phyloP scores from a whole-genome alignment of 2,329 filamentous ascomycete species.

The Coccinonectria pachysandricola region DNA sequence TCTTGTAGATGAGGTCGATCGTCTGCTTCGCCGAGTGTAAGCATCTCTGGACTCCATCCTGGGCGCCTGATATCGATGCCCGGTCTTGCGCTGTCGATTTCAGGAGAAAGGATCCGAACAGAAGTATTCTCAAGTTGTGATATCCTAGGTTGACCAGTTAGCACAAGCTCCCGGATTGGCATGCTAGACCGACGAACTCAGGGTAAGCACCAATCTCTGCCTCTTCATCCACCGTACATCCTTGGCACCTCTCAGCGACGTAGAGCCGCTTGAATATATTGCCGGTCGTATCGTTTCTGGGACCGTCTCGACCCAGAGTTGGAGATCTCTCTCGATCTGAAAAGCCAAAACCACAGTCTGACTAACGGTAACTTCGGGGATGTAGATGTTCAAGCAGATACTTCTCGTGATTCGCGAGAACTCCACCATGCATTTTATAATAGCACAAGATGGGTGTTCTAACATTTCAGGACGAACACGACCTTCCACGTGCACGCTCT shows the following conservation, averaged over 20 bases:
- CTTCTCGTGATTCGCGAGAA: conserved; percentile 4
- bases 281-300: conserved; percentile 3
- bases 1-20: conserved; percentile 4
- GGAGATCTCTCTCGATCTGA: conserved; percentile 4
- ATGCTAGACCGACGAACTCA: neutral
- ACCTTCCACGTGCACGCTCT: too few species aligned
- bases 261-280: conserved; percentile 1
- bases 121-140: conserved; percentile 5
- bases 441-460: too few species aligned
- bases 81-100: conserved; percentile 2
- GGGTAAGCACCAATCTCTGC: conserved; percentile 4
- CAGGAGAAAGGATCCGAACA: conserved; percentile 5
- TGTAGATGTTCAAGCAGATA: conserved; percentile 4
- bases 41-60: conserved; percentile 3
- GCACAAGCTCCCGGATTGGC: too few species aligned
- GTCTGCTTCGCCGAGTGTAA: conserved; percentile 5
- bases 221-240: conserved; percentile 5
- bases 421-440: conserved; percentile 7
- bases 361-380: conserved; percentile 2
- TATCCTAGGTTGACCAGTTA: conserved; percentile 2
- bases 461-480: too few species aligned
- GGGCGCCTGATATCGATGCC: conserved; percentile 1
- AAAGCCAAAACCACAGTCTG: conserved; percentile 3
- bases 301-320: conserved; percentile 4
- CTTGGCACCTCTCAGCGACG: conserved; percentile 3